Evolutionary conservation across 176 grass and related monocot genomes (phyloP).

Genomic region (Rhynchospora pubera): DNA sequence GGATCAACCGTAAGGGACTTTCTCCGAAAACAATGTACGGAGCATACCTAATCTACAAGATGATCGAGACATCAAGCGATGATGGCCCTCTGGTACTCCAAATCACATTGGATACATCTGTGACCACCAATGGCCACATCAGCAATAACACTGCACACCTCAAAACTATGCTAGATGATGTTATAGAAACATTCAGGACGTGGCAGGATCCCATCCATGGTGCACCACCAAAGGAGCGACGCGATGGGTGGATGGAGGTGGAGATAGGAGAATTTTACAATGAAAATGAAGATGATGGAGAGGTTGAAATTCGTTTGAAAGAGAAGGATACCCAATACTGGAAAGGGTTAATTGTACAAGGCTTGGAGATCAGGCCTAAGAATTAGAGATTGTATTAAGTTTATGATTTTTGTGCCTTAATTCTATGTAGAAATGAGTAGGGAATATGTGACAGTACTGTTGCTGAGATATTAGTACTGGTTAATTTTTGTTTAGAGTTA

Average conservation of each 20-base stretch:
- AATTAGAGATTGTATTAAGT: neutral
- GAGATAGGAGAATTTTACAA: constrained; percentile 39
- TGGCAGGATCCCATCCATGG: no score
- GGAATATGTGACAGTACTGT: no score
- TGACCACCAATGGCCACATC: neutral
- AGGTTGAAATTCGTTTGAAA: constrained; percentile 24
- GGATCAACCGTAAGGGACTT: constrained; percentile 27
- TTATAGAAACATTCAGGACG: no score
- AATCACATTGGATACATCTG: neutral
- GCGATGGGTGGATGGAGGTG: constrained; percentile 40
- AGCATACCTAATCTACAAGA: constrained; percentile 41
- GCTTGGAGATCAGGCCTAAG: constrained; percentile 54
- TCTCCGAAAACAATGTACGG: constrained; percentile 30
- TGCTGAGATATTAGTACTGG: neutral
- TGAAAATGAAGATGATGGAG: constrained; percentile 22
- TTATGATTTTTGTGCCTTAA: no score
- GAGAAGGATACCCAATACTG: constrained; percentile 7
- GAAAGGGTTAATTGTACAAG: constrained; percentile 42
- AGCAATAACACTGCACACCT: no score
- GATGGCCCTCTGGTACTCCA: constrained; percentile 2
- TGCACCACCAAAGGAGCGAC: no score
- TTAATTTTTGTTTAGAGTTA: neutral
- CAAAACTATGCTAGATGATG: neutral
- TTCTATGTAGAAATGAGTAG: no score
- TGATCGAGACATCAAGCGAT: constrained; percentile 28